These are phyloP conservation scores for Gelatoporia subvermispora DNA, from an alignment of 768 basidiomycete genomes.

Conservation along the genomic window DNA sequence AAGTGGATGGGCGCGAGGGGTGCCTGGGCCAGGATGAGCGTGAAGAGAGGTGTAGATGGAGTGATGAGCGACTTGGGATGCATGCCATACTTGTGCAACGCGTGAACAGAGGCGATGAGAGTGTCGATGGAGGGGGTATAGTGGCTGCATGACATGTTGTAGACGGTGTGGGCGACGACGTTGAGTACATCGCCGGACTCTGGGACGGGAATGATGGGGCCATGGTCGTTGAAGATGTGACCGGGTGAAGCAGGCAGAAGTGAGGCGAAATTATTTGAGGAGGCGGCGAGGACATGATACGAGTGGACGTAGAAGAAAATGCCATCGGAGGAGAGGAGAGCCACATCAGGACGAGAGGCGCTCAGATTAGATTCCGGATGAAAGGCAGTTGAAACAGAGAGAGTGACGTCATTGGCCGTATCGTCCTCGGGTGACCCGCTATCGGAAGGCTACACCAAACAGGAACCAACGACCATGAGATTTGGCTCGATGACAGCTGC, in stretches of 20 bases:
- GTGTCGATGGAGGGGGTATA: constrained; percentile 63
- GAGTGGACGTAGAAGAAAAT: constrained; percentile 81
- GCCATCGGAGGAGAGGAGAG: constrained; percentile 63
- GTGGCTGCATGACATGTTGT: constrained; percentile 65
- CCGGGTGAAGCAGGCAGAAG: constrained; percentile 38
- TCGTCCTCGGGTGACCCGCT: neutral
- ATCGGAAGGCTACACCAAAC: too few species aligned
- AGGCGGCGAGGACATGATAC: constrained; percentile 48
- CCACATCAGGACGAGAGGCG: constrained; percentile 48
- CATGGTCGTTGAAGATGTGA: constrained; percentile 28
- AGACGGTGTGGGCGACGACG: constrained; percentile 64
- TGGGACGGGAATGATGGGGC: constrained; percentile 48
- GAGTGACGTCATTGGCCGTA: neutral
- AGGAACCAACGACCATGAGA: too few species aligned
- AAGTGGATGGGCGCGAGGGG: constrained; percentile 63
- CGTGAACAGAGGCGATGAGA: constrained; percentile 49
- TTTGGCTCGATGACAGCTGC: too few species aligned
- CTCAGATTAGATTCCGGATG: constrained; percentile 56
- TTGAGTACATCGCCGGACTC: constrained; percentile 62
- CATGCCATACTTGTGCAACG: constrained; percentile 56
- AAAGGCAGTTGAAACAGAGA: constrained; percentile 75
- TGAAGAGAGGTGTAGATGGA: constrained; percentile 49
- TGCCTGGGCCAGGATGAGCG: constrained; percentile 58
- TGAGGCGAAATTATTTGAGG: constrained; percentile 57
- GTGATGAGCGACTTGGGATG: constrained; percentile 39